Evolutionary conservation across 1,139 yeast species (phyloP), one percentile per base, ranked within the genome.

Genomic region (Torulaspora pretoriensis): DNA sequence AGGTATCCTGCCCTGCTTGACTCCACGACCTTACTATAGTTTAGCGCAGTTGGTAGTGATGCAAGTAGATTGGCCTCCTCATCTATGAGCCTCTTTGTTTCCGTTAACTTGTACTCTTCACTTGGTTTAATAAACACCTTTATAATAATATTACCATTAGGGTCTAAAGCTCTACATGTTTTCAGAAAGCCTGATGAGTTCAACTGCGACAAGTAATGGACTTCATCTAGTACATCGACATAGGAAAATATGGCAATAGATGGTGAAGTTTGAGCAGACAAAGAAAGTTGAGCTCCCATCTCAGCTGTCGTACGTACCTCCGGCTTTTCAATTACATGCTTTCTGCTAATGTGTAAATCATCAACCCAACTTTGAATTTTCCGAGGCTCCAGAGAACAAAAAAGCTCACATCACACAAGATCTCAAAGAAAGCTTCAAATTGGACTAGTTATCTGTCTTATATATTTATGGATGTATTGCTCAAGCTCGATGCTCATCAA

Each of bases 1-100:
- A 90, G 67, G 65, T 92, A 94, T 0, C 95, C 96, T 0, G 97
- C 97, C 43, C 97, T 72, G 47, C 86, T 95, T 0, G 97, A 88
- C 60, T 90, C 97, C 19, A 89, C 73, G 35, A 92, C 69, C 48
- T 82, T 77, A 46, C 78, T 72, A 68, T 83, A 90, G 2, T 95
- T 84, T 19, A 88, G 64, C 2, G 81, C 82, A 55, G 83, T 84
- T 9, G 82, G 81, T 36, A 78, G 71, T 35, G 72, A 76, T 1
- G 72, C 61, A 22, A 83, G 56, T 10, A 47, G 31, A 8, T 39
- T 28, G 2, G 64, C 49, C 42, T 48, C 74, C 67, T 70, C 46
- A 57, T 51, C 47, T 9, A 66, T 41, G n/a, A 37, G 38, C 19
- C 49, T 40, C 8, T 52, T 45, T 3, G 54, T 35, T 14, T 51